phyloP scores from a whole-genome alignment of 2,329 filamentous ascomycete genomes.

The Neurospora sp. region DNA sequence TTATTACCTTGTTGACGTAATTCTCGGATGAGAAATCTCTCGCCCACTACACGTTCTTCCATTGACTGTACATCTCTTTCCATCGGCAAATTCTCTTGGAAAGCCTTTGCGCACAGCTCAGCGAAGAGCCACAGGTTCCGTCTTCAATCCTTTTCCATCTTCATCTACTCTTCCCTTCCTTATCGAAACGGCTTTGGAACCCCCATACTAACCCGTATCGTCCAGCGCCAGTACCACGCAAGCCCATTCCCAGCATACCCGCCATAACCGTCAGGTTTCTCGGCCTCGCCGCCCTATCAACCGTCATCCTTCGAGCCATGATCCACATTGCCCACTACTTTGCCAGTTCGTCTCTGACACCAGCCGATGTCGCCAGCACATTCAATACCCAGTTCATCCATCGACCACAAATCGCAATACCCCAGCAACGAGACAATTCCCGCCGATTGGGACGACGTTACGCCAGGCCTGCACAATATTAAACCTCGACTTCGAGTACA shows the following conservation, averaged over 20 bases:
- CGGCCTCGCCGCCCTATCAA: background rate
- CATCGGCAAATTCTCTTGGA: background rate
- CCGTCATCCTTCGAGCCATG: constrained; percentile 1
- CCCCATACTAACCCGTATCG: background rate
- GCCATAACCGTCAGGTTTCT: background rate
- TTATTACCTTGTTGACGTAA: no score
- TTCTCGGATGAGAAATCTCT: background rate
- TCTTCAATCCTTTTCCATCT: background rate
- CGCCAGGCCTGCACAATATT: constrained; percentile 16
- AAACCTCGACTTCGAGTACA: constrained; percentile 21
- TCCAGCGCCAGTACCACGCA: background rate
- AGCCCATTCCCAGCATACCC: background rate
- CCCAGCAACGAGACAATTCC: constrained; percentile 16
- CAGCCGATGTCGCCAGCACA: constrained; percentile 5
- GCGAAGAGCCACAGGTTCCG: background rate
- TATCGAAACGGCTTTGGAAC: background rate
- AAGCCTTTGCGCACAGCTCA: background rate
- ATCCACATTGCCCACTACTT: constrained; percentile 9
- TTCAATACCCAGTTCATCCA: constrained; percentile 17
- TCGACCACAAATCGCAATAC: constrained; percentile 21
- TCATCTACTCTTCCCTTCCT: background rate
- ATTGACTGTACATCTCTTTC: background rate
- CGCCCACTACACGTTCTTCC: background rate
- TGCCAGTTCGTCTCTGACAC: constrained; percentile 8
- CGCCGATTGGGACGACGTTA: constrained; percentile 16